Base-by-base conservation (phyloP, 2,329 filamentous ascomycete genomes). In the Diaporthe ampelina region DNA sequence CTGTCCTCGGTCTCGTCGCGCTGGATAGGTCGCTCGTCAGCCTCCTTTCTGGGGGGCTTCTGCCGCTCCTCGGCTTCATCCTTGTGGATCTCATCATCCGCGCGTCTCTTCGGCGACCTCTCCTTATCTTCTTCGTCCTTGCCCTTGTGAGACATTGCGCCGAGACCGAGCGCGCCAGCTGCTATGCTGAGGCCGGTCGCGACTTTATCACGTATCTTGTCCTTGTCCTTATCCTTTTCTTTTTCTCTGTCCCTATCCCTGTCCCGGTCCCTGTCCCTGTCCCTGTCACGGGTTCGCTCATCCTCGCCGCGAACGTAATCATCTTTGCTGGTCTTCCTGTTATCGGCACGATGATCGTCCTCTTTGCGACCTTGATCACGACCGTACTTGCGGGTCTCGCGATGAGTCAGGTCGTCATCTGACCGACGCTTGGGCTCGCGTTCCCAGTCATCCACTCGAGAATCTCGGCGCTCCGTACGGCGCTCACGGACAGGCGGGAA, bases 201-300 rank as follows among this genome's bases (percentile, higher is more conserved):
- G 32, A 88, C 81, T 76, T 87, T 89, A 61, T 90, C 88, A 50
- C 86, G 85, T 45, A 86, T 79, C 68, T 85, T 85, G 59, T 84
- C 83, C 29, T 82, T 84, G 56, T 84, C 83, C 72, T 82, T 80
- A 21, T 82, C 82, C 32, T 71, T 71, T 4, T 84, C 83, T n/a
- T 82, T 84, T 52, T 84, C 83, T 70, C 85, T 85, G 54, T 84
- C 83, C 29, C 82, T 84, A 48, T 84, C 83, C 71, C 82, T 80
- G 19, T 82, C 82, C n/a, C 32, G 59, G 11, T 84, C 83, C 29
- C 82, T 84, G 50, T 84, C 83, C 72, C 82, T 80, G 17, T 82
- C 82, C 45, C 82, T 80, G 19, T 82, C 82, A 32, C 32, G 35
- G 3, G 54, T 54, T 35, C 69, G 43, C 10, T 61, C 56, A 13